phyloP scores from a whole-genome alignment of 495 filamentous ascomycete genomes.

The Annulohypoxylon moriforme region DNA sequence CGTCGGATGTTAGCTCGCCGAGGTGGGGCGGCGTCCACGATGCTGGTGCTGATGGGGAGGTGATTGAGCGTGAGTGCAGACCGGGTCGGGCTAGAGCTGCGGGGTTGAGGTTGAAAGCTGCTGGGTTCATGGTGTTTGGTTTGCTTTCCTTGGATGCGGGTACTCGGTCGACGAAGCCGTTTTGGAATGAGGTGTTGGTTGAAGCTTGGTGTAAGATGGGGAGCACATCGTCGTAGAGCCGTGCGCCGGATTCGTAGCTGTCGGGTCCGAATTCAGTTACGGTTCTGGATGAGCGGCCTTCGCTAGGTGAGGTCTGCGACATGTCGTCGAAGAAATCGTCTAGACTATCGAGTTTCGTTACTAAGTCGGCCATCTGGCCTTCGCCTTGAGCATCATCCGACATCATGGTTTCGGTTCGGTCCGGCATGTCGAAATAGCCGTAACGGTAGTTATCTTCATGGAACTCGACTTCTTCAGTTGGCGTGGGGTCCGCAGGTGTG shows the following conservation, averaged over 20 bases:
- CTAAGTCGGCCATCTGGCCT: slow-evolving; percentile 79
- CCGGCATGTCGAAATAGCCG: slow-evolving; percentile 75
- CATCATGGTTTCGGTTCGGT: slow-evolving; percentile 87
- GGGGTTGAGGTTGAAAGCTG: slow-evolving; percentile 64
- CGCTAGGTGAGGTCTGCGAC: slow-evolving; percentile 64
- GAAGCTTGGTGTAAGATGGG: slow-evolving; percentile 84
- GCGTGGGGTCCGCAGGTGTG: slow-evolving; percentile 70
- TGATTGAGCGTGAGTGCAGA: slow-evolving; percentile 78
- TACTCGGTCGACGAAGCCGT: slow-evolving; percentile 82
- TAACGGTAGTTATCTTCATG: slow-evolving; percentile 86
- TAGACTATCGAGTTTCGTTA: slow-evolving; percentile 89
- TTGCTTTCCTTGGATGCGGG: slow-evolving; percentile 60
- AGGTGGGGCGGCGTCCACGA: slow-evolving; percentile 63
- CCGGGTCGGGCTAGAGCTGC: slow-evolving; percentile 56
- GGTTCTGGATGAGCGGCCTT: slow-evolving; percentile 68
- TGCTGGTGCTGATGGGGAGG: slow-evolving; percentile 71
- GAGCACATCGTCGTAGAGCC: slow-evolving; percentile 92
- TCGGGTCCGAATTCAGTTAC: slow-evolving; percentile 71
- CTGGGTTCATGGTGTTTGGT: slow-evolving; percentile 73
- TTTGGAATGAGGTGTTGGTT: slow-evolving; percentile 82
- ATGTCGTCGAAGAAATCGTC: slow-evolving; percentile 92
- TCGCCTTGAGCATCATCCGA: slow-evolving; percentile 84
- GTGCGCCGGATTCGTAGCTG: slow-evolving; percentile 78
- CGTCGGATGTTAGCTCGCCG: slow-evolving; percentile 66
- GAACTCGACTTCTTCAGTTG: slow-evolving; percentile 91